Evolutionary conservation across 2,329 filamentous ascomycete genomes (phyloP), one percentile per base, ranked within the genome.

Genomic region (Colletotrichum limetticola): DNA sequence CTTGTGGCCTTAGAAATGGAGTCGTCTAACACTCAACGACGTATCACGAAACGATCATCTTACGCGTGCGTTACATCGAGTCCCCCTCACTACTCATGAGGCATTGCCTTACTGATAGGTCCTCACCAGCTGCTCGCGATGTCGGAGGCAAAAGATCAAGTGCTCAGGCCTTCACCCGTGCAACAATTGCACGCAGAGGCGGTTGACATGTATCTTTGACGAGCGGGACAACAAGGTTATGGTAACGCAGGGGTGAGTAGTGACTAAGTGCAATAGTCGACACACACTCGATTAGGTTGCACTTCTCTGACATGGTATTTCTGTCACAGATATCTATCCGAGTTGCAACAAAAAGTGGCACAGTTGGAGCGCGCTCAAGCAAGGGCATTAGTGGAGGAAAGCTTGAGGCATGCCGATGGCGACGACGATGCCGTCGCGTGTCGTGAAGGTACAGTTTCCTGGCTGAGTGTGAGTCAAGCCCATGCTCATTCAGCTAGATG

Each of bases 111-210:
- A 42, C 60, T 65, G 19, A 58, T 52, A 53, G 5, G 19, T 16
- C 2, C 2, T 22, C 4, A 12, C 28, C 22, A 72, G 58, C 2
- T 72, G 69, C 53, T 72, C 69, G 42, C 69, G 65, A 72, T 72
- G 69, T 63, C 69, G 69, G 30, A 68, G 69, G 37, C 69, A 72
- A 19, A 72, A 72, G 52, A 72, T 72, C 58, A 72, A 72, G 42
- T 72, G 69, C 42, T 72, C 69, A 22, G 65, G 69, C 24, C 3
- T 72, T 66, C 69, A 72, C 24, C 65, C 69, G 37, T 72, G 69
- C 58, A 72, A 72, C 42, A 72, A 68, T 4, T 72, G 69, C 37
- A 72, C 69, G 24, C 69, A 68, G 59, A 57, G 69, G 42, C 69
- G 65, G 58, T 24, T 72, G 37, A 63, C 65, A 19, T 72, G 63